Conservation (phyloP, 768 basidiomycete species). For the Mycena kentingensis region DNA sequence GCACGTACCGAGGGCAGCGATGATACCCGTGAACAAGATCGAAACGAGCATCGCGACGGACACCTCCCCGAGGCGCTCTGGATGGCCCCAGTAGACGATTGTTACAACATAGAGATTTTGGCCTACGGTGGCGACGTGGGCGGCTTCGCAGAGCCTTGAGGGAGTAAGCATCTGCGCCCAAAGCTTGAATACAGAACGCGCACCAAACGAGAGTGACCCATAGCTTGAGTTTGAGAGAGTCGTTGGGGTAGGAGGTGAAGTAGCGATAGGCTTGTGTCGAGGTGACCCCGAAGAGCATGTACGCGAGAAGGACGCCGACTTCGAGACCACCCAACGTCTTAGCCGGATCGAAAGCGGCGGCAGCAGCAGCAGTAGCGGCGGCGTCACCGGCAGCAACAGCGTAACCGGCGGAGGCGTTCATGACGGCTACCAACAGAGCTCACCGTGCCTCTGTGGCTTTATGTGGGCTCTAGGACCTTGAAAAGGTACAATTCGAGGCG, state of each 20-base stretch:
- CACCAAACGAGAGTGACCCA: background rate
- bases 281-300: background rate
- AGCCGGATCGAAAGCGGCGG: background rate
- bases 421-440: too few species aligned
- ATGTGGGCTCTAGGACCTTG: too few species aligned
- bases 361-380: background rate
- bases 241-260: background rate
- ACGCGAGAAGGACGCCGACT: slow-evolving; percentile 2
- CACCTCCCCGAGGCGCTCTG: background rate
- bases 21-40: background rate
- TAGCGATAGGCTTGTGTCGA: background rate
- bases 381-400: too few species aligned
- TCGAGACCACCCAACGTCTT: slow-evolving; percentile 1
- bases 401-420: too few species aligned
- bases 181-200: background rate
- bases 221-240: background rate
- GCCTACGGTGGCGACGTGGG: background rate
- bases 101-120: background rate
- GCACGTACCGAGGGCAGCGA: background rate
- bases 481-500: too few species aligned
- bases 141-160: background rate
- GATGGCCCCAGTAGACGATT: background rate
- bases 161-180: background rate
- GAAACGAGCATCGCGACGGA: background rate
- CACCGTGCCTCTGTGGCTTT: too few species aligned